These are phyloP conservation scores for Fusarium bulbicola DNA, from an alignment of 2,329 filamentous ascomycete genomes.

Conservation along the genomic window DNA sequence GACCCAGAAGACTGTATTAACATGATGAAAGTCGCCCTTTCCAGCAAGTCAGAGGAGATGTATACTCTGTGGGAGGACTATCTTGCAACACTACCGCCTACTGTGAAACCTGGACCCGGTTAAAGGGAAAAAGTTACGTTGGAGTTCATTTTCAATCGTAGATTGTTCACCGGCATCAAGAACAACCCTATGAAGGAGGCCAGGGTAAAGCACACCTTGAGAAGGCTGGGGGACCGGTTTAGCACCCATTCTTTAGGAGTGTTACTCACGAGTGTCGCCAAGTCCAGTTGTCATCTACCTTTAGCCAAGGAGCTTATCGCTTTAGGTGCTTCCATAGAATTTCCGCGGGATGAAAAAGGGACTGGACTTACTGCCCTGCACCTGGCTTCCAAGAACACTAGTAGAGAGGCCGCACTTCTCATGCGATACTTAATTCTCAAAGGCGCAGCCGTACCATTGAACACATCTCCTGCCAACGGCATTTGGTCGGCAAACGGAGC, in stretches of 20 bases:
- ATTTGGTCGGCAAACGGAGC: not conserved
- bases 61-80: not conserved
- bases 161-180: not conserved
- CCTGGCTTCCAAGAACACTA: not conserved
- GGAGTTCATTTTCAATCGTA: not conserved
- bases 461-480: not conserved
- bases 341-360: not conserved
- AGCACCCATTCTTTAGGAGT: not conserved
- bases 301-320: not conserved
- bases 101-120: accelerated
- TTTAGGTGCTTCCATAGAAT: not conserved
- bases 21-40: not conserved
- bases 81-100: not conserved
- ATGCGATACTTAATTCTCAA: not conserved
- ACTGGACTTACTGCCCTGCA: not conserved
- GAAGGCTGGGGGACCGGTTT: not conserved
- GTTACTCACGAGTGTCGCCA: not conserved
- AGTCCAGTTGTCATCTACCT: not conserved
- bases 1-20: not conserved
- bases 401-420: not conserved
- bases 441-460: not conserved
- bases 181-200: not conserved
- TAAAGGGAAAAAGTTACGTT: not conserved
- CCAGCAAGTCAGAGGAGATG: not conserved
- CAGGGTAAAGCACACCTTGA: not conserved